Percentiles rank a stretch among this genome's conserved stretches.
These are phyloP conservation scores for Eleusine coracana DNA, from an alignment of 176 grass and related monocot genomes.

Conservation along the genomic window DNA sequence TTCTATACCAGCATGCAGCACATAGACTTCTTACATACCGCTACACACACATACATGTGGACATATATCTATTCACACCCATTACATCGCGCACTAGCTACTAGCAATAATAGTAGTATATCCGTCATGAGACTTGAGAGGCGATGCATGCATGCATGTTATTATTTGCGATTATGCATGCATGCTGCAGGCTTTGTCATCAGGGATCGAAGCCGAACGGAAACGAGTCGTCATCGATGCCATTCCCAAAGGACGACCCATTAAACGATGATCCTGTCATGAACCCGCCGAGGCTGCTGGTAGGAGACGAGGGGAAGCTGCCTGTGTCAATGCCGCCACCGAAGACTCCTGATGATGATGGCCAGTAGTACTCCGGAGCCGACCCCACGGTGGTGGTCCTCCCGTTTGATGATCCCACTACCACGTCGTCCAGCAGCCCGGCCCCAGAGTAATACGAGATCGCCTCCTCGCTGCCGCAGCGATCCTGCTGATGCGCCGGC, in stretches of 20 bases:
- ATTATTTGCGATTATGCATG: background rate
- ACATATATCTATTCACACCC: background rate
- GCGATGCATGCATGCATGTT: background rate
- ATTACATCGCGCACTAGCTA: background rate
- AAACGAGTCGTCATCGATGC: constrained; percentile 31
- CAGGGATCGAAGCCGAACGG: constrained; percentile 16
- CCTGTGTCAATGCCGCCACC: background rate
- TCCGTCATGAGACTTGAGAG: background rate
- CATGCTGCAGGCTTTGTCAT: constrained; percentile 8
- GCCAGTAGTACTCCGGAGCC: background rate
- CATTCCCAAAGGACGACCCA: constrained; percentile 36
- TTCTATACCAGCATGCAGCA: too few relatives aligned
- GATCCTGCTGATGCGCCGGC: background rate
- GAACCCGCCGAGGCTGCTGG: constrained; percentile 47
- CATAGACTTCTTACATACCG: background rate
- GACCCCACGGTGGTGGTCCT: constrained; percentile 42
- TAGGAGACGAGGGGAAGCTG: constrained; percentile 57
- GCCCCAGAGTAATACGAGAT: constrained; percentile 37
- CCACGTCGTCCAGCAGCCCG: constrained; percentile 29
- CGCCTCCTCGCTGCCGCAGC: constrained; percentile 46
- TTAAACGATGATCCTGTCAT: constrained; percentile 17
- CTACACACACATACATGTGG: background rate
- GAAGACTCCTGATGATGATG: background rate
- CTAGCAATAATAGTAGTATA: background rate
- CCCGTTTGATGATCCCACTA: background rate